Base-by-base conservation (phyloP, 2,329 filamentous ascomycete species). In the Colletotrichum zoysiae region DNA sequence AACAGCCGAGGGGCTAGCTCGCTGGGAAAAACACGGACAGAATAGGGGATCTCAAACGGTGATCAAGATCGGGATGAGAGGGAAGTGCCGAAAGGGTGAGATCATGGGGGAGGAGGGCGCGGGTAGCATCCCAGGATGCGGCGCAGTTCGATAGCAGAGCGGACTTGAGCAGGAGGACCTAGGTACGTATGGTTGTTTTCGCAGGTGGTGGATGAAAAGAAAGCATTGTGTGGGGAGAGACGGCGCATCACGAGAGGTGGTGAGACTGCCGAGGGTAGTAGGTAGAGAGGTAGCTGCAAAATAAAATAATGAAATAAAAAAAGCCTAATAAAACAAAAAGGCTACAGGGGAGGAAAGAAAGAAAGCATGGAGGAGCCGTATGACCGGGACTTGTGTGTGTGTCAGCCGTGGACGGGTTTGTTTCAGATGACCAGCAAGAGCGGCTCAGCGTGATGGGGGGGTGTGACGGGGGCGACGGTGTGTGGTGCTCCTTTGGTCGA, bases 381-480 rank as follows among this genome's bases (percentile, higher is more conserved):
- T 64, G 65, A 68, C 59, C 58, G 53, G 58, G 57, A 62, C 33
- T 23, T 33, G 70, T 18, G 42, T 55, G 61, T 62, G 61, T 73
- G 67, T 73, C 70, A 73, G 70, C 61, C 61, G 67, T 71, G 35
- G 46, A 73, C 57, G 57, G 61, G 56, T 53, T 65, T 67, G 70
- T 73, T 73, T 73, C 70, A 71, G 70, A 73, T 73, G 70, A 71
- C 70, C 56, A 71, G 57, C 56, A 56, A 58, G 48, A 70, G 65
- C 44, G 67, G 50, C 56, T 30, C 61, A 67, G 44, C 61, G 50
- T 38, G 67, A 57, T 62, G 67, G 56, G 56, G 56, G 56, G 61
- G 67, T 55, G 42, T 64, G 65, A 65, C 60, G 55, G 50, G 30
- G 56, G 14, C 38, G 40, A 42, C n/a, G 38, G 12, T 56, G 61